Percentiles rank a stretch among this genome's conserved stretches.
Conservation (phyloP, 2,329 filamentous ascomycete species). For the Madurella fahalii region DNA sequence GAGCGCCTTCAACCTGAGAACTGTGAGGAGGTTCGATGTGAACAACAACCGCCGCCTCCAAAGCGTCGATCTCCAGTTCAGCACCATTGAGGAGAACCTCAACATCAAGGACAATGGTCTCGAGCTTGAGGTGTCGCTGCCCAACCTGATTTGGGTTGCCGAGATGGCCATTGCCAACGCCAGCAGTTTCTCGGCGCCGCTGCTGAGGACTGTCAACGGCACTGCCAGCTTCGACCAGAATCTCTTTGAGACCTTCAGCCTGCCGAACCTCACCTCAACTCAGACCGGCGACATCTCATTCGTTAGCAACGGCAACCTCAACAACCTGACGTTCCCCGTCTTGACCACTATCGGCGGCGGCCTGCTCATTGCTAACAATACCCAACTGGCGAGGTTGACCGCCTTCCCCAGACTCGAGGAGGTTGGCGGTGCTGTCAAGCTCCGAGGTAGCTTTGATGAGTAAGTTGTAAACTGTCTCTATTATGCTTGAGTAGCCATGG, state of each 20-base stretch:
- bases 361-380: constrained; percentile 89
- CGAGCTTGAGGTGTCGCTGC: constrained; percentile 66
- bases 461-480: constrained; percentile 45
- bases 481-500: not conserved
- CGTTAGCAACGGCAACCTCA: constrained; percentile 56
- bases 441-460: constrained; percentile 79
- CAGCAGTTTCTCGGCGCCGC: constrained; percentile 67
- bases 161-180: constrained; percentile 83
- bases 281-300: constrained; percentile 58
- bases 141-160: constrained; percentile 71
- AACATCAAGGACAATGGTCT: constrained; percentile 77
- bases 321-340: constrained; percentile 71
- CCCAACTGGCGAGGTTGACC: constrained; percentile 59
- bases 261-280: constrained; percentile 68
- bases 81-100: constrained; percentile 67
- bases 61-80: constrained; percentile 70
- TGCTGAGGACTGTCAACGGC: constrained; percentile 67
- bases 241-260: constrained; percentile 57
- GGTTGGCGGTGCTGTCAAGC: constrained; percentile 76
- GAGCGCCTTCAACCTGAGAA: constrained; percentile 72
- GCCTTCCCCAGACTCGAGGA: constrained; percentile 65
- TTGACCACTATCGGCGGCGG: constrained; percentile 71
- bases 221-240: constrained; percentile 83
- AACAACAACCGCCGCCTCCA: constrained; percentile 85
- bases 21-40: constrained; percentile 71